Conservation (phyloP, 1,284 basidiomycete genomes). For the Papiliotrema fonsecae region DNA sequence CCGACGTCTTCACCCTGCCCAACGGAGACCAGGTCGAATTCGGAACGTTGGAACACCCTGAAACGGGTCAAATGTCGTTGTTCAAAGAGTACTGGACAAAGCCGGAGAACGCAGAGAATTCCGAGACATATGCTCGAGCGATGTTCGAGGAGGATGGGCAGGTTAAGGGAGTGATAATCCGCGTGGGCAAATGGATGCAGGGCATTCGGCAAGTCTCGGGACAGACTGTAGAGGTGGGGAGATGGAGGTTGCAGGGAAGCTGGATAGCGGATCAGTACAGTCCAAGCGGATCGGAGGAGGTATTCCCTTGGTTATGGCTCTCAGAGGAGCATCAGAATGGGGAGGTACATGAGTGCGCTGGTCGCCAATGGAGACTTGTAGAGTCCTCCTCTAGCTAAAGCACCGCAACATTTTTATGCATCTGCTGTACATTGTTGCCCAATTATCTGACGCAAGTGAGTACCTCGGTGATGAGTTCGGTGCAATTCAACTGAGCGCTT, state of each 20-base stretch:
- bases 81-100: constrained; percentile 14
- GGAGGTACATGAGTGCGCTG: neutral
- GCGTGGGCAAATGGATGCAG: constrained; percentile 6
- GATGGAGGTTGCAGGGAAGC: neutral
- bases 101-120: constrained; percentile 2
- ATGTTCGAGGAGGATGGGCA: constrained; percentile 1
- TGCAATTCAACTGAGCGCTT: no score
- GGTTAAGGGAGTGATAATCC: constrained; percentile 2
- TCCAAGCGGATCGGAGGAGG: neutral
- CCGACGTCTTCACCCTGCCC: constrained; percentile 6
- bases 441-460: no score
- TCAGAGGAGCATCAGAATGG: no score
- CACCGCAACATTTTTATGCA: no score
- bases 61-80: constrained; percentile 5
- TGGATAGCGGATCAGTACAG: constrained; percentile 4
- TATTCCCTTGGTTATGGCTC: constrained; percentile 1
- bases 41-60: constrained; percentile 10
- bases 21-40: constrained; percentile 13
- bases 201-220: constrained; percentile 5
- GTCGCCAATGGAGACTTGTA: neutral
- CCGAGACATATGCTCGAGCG: neutral
- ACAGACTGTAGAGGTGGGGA: neutral
- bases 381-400: neutral
- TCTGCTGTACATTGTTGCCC: no score
- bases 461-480: no score